Conservation (phyloP, 768 basidiomycete genomes). For the Hebeloma cylindrosporum region DNA sequence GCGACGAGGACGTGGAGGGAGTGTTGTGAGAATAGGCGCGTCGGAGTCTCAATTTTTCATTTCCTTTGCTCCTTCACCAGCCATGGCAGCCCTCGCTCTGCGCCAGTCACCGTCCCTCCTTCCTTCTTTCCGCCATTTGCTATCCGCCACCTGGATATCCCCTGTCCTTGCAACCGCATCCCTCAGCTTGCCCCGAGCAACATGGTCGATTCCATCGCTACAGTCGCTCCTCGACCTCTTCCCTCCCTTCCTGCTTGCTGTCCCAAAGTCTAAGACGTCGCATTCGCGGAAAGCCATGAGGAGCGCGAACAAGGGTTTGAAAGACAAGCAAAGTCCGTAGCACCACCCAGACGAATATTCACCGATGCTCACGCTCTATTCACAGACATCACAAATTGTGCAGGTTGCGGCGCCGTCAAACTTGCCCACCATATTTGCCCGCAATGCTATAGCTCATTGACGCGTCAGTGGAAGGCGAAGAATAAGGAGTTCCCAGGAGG, state of each 20-base stretch:
- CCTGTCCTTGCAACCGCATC: conserved; percentile 17
- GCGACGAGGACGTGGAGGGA: conserved; percentile 18
- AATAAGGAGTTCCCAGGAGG: conserved; percentile 27
- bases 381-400: conserved; percentile 86
- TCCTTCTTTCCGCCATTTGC: conserved; percentile 17
- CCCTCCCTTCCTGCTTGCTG: conserved; percentile 86
- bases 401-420: conserved; percentile 87
- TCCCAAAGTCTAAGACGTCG: conserved; percentile 91
- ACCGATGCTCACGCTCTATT: conserved; percentile 7
- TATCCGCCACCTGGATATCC: conserved; percentile 24
- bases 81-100: conserved; percentile 37
- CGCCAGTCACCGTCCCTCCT: conserved; percentile 23
- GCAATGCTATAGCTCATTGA: conserved; percentile 73
- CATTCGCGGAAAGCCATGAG: conserved; percentile 96
- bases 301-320: conserved; percentile 89
- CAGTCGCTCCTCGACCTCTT: conserved; percentile 66
- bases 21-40: conserved; percentile 18
- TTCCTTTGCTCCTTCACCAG: conserved; percentile 16
- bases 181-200: conserved; percentile 17
- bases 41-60: conserved; percentile 42
- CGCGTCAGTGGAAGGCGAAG: conserved; percentile 59
- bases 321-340: conserved; percentile 84
- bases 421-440: conserved; percentile 87
- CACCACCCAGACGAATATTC: too few species aligned
- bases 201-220: conserved; percentile 40